Base-by-base conservation (phyloP, 75 land plant genomes). In the Picea glauca region DNA sequence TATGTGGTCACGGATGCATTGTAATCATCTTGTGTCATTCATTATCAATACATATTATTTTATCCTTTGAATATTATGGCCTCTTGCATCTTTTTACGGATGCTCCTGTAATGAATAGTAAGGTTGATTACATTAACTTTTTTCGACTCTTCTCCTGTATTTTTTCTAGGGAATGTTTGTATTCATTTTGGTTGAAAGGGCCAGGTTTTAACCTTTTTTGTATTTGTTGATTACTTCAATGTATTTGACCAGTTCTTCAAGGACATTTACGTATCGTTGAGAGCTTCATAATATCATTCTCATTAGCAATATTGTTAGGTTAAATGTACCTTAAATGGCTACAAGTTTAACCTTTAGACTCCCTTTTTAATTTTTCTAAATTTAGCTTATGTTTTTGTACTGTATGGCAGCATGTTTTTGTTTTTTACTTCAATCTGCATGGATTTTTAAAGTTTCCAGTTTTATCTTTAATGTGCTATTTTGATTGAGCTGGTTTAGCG, bases 401-500 rank as follows among this genome's bases (percentile, higher is more conserved):
- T 67, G 15, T 5, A 5, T 67, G 20, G 1, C 72, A 38, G 40
- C 18, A 43, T 14, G 4, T 35, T 20, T 50, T 9, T 9, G 1
- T 40, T 15, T 67, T 33, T 4, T 15, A 33, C 15, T 38, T 40
- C 3, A 18, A 0, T 68, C 23, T 35, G 17, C 20, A 65, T 30
- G 43, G 21, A 26, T 67, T 20, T 67, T 38, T 40, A 46, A 68
- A 68, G 20, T 15, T 68, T 40, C n/a, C 38, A 68, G 46, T 35
- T 40, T 15, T 68, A 68, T 68, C 50, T 68, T 38, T 20, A 40
- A 38, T 35, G n/a, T 68, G 73, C 73, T 40, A 6, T 68, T 67
- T 50, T 38, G 38, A 67, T 67, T 38, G 6, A 68, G 56, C 56
- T 50, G 12, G 0, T 68, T 68, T 31, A 65, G 20, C 18, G 15